Evolutionary conservation across 352 stramenopile genomes (phyloP).

Genomic region (Globisporangium megalacanthum): DNA sequence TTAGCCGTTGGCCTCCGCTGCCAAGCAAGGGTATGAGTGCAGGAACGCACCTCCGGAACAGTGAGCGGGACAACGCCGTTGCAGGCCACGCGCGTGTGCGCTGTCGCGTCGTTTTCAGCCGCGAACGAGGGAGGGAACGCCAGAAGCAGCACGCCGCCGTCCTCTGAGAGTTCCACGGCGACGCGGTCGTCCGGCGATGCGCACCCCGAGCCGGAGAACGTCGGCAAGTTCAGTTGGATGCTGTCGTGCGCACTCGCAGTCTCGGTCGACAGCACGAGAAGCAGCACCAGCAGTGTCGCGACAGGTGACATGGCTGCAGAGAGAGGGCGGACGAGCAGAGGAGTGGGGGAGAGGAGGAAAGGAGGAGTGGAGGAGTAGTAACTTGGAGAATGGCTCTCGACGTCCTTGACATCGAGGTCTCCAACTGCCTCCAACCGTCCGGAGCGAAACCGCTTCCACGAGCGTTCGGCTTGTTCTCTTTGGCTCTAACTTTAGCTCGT

Average conservation of each 20-base stretch:
- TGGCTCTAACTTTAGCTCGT: not conserved
- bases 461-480: too few species aligned
- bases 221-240: not conserved
- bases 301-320: not conserved
- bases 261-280: not conserved
- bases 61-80: conserved; percentile 6
- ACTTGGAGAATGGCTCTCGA: not conserved
- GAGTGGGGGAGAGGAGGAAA: too few species aligned
- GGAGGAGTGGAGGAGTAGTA: not conserved
- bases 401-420: too few species aligned
- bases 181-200: not conserved
- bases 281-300: not conserved
- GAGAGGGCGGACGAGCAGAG: too few species aligned
- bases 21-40: not conserved
- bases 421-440: too few species aligned
- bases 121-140: conserved; percentile 6
- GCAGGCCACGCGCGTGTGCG: conserved; percentile 8
- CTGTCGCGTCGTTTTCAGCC: not conserved
- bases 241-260: not conserved
- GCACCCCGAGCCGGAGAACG: conserved; percentile 11
- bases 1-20: not conserved
- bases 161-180: conserved; percentile 1
- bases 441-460: too few species aligned
- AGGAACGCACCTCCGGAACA: not conserved
- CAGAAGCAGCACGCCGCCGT: conserved; percentile 4